These are phyloP conservation scores for Malus hybrid DNA, from an alignment of 331 rosid species.

Conservation along the genomic window DNA sequence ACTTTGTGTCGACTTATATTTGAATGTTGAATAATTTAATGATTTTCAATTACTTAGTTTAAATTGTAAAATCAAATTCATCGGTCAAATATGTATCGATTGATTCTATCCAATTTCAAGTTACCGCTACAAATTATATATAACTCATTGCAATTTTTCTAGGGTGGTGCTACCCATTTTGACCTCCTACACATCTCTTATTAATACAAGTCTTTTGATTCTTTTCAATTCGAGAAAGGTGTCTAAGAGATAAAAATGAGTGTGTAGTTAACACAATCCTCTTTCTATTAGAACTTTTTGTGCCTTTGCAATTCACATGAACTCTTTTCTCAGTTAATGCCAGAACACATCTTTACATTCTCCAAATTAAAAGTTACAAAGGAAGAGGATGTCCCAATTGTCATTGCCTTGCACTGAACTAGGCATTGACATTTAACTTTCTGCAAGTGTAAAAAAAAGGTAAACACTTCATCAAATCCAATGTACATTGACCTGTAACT, in stretches of 20 bases:
- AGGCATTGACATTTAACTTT: background rate
- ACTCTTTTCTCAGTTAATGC: background rate
- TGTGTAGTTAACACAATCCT: fast-evolving
- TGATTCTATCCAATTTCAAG: too few relatives aligned
- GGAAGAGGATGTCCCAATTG: background rate
- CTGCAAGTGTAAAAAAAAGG: background rate
- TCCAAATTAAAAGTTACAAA: background rate
- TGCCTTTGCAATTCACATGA: background rate
- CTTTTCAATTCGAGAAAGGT: too few relatives aligned
- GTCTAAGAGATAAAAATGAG: too few relatives aligned
- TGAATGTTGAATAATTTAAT: background rate
- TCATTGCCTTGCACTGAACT: background rate
- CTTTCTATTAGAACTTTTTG: background rate
- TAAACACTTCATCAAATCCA: background rate
- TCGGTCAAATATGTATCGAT: too few relatives aligned
- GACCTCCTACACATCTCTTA: too few relatives aligned
- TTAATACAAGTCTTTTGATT: too few relatives aligned
- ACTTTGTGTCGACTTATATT: too few relatives aligned
- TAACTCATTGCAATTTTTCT: too few relatives aligned
- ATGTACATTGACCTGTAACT: background rate
- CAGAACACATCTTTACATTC: background rate
- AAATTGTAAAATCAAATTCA: background rate
- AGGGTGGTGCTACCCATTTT: too few relatives aligned
- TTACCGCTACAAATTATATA: too few relatives aligned
- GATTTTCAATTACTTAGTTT: background rate